phyloP scores from a whole-genome alignment of 768 basidiomycete genomes.

The Tremella fuciformis region DNA sequence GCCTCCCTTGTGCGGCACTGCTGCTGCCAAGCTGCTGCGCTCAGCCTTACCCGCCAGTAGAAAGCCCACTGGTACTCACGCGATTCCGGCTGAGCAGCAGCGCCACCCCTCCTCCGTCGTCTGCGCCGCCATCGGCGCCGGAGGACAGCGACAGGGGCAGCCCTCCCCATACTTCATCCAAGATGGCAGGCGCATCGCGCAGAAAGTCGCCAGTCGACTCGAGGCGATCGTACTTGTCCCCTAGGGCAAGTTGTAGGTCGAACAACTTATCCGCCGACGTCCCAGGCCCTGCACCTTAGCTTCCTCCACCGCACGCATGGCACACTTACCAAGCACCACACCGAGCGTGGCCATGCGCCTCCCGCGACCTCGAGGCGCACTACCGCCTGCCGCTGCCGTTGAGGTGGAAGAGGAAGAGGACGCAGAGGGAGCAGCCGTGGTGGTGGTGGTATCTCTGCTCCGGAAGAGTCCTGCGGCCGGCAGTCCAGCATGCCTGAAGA shows the following conservation, averaged over 20 bases:
- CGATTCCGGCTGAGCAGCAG: not conserved
- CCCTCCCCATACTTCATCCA: conserved; percentile 17
- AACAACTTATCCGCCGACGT: conserved; percentile 19
- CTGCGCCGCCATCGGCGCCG: not conserved
- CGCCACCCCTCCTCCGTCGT: not conserved
- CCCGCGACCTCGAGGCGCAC: conserved; percentile 32
- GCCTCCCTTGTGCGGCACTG: conserved; percentile 1
- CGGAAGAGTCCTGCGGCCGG: conserved; percentile 32
- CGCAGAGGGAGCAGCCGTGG: conserved; percentile 9
- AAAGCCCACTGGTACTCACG: not conserved
- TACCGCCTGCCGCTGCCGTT: too few relatives aligned
- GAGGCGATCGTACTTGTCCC: conserved; percentile 27
- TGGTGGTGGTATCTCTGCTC: conserved; percentile 21
- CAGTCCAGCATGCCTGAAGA: conserved; percentile 29
- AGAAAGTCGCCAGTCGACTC: conserved; percentile 18
- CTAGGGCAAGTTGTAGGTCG: conserved; percentile 15
- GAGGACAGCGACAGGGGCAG: not conserved
- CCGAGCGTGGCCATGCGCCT: conserved; percentile 49
- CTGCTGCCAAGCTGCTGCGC: not conserved
- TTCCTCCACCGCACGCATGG: too few relatives aligned
- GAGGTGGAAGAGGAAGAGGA: too few relatives aligned
- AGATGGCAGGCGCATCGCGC: not conserved
- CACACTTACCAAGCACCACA: conserved; percentile 33
- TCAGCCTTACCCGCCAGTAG: not conserved
- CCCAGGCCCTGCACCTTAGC: not conserved